Conservation (phyloP, 2,329 filamentous ascomycete species). For the Grosmannia huntii region DNA sequence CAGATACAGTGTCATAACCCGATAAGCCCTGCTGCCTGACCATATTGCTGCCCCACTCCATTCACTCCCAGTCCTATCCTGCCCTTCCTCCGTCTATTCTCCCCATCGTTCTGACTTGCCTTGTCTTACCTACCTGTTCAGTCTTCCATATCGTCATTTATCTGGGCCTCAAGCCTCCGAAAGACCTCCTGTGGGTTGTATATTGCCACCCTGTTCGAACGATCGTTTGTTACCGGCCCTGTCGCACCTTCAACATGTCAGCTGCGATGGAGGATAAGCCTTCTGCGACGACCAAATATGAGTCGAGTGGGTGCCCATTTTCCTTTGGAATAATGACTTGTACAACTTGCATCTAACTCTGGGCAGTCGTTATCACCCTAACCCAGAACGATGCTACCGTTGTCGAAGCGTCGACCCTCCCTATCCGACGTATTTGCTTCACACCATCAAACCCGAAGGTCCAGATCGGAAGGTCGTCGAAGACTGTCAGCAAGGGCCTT, state of each 20-base stretch:
- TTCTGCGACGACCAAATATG: neutral
- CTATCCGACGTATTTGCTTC: conserved; percentile 19
- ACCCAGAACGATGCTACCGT: conserved; percentile 5
- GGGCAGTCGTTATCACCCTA: conserved; percentile 13
- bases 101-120: neutral
- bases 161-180: neutral
- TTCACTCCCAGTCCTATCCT: neutral
- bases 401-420: conserved; percentile 6
- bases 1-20: neutral
- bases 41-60: neutral
- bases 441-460: conserved; percentile 14
- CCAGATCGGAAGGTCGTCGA: conserved; percentile 32
- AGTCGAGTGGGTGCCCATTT: neutral
- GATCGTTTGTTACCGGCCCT: neutral
- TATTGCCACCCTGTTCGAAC: neutral
- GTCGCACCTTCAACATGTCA: neutral
- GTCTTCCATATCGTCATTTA: neutral
- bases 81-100: neutral
- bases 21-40: conserved; percentile 3
- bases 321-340: too few relatives aligned
- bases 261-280: neutral
- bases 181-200: neutral
- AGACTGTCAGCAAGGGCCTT: conserved; percentile 29
- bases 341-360: neutral
- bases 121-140: neutral